Conservation (phyloP, 345 rosid genomes). For the Psidium friedrichsthalianum region DNA sequence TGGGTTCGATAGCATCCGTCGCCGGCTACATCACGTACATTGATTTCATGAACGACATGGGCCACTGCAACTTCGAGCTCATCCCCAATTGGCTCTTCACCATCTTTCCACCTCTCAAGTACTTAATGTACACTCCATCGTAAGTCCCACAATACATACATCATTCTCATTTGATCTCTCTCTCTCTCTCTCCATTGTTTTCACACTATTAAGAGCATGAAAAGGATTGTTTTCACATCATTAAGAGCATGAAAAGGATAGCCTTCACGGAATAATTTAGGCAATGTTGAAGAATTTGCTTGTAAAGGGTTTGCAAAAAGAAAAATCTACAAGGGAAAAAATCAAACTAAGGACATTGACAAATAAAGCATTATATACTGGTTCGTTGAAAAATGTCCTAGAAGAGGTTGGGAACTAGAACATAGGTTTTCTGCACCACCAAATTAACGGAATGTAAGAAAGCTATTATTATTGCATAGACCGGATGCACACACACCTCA, state of each 20-base stretch:
- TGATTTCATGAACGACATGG: constrained; percentile 38
- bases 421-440: no score
- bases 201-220: not conserved
- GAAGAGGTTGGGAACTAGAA: no score
- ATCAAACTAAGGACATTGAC: no score
- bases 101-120: constrained; percentile 38
- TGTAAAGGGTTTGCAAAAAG: no score
- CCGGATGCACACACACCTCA: no score
- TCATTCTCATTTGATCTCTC: not conserved
- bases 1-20: constrained; percentile 2
- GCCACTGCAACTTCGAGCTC: constrained; percentile 57
- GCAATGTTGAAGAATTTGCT: not conserved
- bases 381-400: no score
- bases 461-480: no score
- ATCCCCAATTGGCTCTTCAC: constrained; percentile 30
- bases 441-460: no score
- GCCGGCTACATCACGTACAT: constrained; percentile 18
- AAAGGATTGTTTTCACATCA: not conserved
- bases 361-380: no score
- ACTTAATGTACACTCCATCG: constrained; percentile 48
- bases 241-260: not conserved
- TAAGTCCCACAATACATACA: constrained; percentile 7
- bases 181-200: no score
- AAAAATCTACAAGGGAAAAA: no score
- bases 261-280: not conserved